A percentile compares a stretch with the other conserved stretches of the same genome.
These are phyloP conservation scores for Penicillium sp. DNA, from an alignment of 2,329 filamentous ascomycete genomes.

Conservation along the genomic window DNA sequence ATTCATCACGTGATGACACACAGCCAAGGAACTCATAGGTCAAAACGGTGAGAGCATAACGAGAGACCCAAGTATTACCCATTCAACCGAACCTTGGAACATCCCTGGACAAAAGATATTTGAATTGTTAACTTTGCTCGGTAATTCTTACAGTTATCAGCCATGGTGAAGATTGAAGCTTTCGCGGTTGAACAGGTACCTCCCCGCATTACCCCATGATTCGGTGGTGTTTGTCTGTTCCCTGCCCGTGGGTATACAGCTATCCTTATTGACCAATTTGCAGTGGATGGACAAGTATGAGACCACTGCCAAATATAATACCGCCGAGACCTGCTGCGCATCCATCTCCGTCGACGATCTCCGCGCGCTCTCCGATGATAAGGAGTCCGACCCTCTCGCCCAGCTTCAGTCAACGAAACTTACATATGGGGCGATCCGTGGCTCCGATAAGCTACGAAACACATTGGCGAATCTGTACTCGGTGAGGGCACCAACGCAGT, in stretches of 20 bases:
- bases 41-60: not conserved
- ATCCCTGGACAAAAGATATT: not conserved
- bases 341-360: slow-evolving; percentile 56
- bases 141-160: not conserved
- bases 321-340: slow-evolving; percentile 57
- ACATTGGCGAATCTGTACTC: slow-evolving; percentile 66
- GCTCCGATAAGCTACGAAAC: slow-evolving; percentile 60
- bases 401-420: slow-evolving; percentile 53
- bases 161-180: slow-evolving; percentile 41
- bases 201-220: slow-evolving; percentile 31
- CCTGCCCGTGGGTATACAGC: not conserved
- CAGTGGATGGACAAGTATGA: slow-evolving; percentile 59
- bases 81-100: not conserved
- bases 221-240: not conserved
- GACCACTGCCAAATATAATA: slow-evolving; percentile 52
- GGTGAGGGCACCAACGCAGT: slow-evolving; percentile 46
- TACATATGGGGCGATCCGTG: slow-evolving; percentile 71
- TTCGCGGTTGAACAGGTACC: slow-evolving; percentile 64
- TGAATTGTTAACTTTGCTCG: not conserved
- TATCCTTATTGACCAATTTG: slow-evolving; percentile 2
- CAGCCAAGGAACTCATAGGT: not conserved
- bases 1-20: not conserved
- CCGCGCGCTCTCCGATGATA: slow-evolving; percentile 52
- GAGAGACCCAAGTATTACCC: not conserved
- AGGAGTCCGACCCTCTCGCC: slow-evolving; percentile 45